Base-by-base conservation (phyloP, 2,329 filamentous ascomycete species). In the Microdochium trichocladiopsis region DNA sequence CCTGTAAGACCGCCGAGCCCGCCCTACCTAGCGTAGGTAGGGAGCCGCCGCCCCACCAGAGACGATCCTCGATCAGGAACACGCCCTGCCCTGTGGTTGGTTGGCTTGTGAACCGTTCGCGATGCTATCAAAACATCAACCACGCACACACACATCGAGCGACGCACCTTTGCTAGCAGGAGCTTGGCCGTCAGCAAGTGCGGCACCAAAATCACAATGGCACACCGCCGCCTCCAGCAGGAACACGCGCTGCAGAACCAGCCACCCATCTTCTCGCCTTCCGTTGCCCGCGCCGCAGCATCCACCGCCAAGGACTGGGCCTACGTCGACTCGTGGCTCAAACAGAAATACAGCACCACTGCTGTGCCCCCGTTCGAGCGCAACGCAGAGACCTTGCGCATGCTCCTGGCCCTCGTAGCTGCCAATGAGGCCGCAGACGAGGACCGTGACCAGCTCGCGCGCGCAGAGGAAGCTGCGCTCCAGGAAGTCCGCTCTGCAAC, bases 231-330 rank as follows among this genome's bases (percentile, higher is more conserved):
- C 21, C 41, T 45, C 41, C 41, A 21, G 21, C 41, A 22, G 12
- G 4, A 45, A 8, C 14, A 45, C 9, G 3, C 21, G 4, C 41
- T 23, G 5, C 6, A 16, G 14, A 16, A 45, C 11, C 36, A 41
- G 21, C 41, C 77, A 12, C 80, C 82, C 55, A 84, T 87, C 52
- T 87, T 87, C 70, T 87, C 84, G 3, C 84, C 84, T 12, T 84
- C 82, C 0, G 72, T 84, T 28, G 83, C 83, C 50, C 86, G 90
- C 54, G 85, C 88, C 55, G 88, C 90, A 59, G 87, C 88, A 56
- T 87, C 88, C 12, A 84, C 88, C 56, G 88, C 90, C 48, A 92
- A 93, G 65, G 92, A 96, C 70, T 97, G 93, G 93, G 86, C 84
- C 52, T 90, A 88, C 58, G 80, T 96, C 59, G 90, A 95, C 69